A percentile compares a stretch with the other conserved stretches of the same genome.
Conservation (phyloP, 352 stramenopile genomes). For the Globisporangium radiosum region DNA sequence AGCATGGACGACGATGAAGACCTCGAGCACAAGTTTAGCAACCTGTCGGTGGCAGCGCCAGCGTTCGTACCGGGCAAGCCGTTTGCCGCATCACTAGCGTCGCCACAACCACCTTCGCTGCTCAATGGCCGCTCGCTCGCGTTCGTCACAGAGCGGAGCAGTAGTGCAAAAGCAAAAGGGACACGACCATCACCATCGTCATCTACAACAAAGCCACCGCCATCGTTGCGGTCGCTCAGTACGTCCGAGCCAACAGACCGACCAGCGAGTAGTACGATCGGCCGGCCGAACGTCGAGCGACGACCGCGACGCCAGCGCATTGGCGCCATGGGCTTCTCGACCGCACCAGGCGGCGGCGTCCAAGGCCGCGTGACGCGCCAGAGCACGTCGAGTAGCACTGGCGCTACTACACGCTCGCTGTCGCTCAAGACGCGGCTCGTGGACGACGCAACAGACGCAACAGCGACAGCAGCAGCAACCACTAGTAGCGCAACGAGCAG, state of each 20-base stretch:
- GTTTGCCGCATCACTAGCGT: constrained; percentile 8
- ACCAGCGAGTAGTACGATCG: neutral
- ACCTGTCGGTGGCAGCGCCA: constrained; percentile 41
- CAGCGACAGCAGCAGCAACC: constrained; percentile 1
- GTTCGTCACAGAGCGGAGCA: constrained; percentile 39
- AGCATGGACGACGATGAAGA: constrained; percentile 52
- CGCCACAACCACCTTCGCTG: constrained; percentile 1
- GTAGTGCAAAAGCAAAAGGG: constrained; percentile 5
- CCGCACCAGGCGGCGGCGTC: constrained; percentile 4
- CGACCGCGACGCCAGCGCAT: constrained; percentile 51
- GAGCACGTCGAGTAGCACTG: constrained; percentile 10
- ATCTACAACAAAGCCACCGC: neutral
- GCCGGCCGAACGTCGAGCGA: constrained; percentile 14
- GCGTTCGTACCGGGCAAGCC: constrained; percentile 37
- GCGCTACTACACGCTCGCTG: constrained; percentile 11
- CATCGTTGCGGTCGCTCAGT: constrained; percentile 1
- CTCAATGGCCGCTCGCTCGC: constrained; percentile 30
- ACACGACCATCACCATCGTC: neutral
- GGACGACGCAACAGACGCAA: constrained; percentile 2
- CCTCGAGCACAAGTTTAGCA: constrained; percentile 58
- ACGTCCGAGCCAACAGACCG: constrained; percentile 6
- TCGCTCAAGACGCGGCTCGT: constrained; percentile 30
- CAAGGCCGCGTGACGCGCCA: constrained; percentile 11
- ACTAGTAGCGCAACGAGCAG: constrained; percentile 10
- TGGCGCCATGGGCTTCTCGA: constrained; percentile 33